Evolutionary conservation across 1,284 basidiomycete genomes (phyloP).

Genomic region (Cerioporus squamosus): DNA sequence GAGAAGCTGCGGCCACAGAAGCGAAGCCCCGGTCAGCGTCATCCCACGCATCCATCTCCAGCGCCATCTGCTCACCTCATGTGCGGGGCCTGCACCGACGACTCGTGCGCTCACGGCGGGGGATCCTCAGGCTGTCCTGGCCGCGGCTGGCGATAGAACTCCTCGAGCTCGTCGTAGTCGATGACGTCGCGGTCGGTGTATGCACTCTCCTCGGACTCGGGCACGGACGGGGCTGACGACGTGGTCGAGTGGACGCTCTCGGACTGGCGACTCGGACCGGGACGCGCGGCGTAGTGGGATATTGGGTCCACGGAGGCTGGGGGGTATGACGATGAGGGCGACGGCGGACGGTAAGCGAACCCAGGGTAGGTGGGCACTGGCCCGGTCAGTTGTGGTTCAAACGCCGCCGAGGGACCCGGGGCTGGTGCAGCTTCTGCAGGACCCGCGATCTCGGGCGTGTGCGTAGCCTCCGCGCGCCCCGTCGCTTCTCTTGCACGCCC

Average conservation of each 20-base stretch:
- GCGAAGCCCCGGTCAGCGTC: neutral
- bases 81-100: neutral
- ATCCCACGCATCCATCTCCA: conserved; percentile 8
- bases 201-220: conserved; percentile 17
- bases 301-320: conserved; percentile 4
- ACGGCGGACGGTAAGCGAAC: conserved; percentile 19
- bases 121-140: neutral
- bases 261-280: conserved; percentile 20
- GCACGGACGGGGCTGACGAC: conserved; percentile 23
- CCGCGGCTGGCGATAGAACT: conserved; percentile 1
- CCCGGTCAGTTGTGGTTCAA: conserved; percentile 22
- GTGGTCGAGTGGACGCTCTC: conserved; percentile 23
- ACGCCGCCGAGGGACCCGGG: conserved; percentile 10
- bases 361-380: conserved; percentile 23
- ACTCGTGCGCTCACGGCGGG: conserved; percentile 1
- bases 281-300: conserved; percentile 8
- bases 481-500: neutral
- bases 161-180: conserved; percentile 14
- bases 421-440: neutral
- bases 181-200: conserved; percentile 3
- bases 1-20: conserved; percentile 13
- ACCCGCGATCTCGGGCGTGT: neutral
- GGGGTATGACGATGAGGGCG: conserved; percentile 17
- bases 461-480: neutral
- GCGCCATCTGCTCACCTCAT: conserved; percentile 5